Conservation (phyloP, 768 basidiomycete genomes). For the Pholiota conissans region DNA sequence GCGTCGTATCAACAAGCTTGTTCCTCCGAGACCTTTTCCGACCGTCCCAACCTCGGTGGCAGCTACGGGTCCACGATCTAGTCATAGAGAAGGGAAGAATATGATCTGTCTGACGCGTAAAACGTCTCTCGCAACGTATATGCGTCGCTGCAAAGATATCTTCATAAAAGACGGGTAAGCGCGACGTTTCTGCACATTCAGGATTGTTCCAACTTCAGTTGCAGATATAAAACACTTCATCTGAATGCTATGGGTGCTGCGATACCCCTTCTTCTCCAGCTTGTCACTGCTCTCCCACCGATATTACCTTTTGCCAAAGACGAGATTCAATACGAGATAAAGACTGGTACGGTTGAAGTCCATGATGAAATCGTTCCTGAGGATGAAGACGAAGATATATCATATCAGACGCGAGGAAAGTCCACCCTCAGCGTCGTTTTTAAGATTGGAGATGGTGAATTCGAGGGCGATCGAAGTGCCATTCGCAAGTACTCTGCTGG, state of each 20-base stretch:
- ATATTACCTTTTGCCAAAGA: conserved; percentile 66
- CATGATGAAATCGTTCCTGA: conserved; percentile 80
- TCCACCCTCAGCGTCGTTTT: conserved; percentile 64
- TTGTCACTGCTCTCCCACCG: conserved; percentile 69
- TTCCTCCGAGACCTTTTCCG: conserved; percentile 74
- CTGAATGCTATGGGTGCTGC: conserved; percentile 88
- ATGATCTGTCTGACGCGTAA: conserved; percentile 79
- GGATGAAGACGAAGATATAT: conserved; percentile 69
- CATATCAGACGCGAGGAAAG: conserved; percentile 68
- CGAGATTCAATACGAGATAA: conserved; percentile 61
- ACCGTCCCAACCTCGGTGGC: conserved; percentile 73
- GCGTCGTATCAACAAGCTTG: conserved; percentile 57
- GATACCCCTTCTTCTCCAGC: conserved; percentile 75
- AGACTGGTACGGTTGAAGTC: conserved; percentile 71
- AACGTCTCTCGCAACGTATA: conserved; percentile 68
- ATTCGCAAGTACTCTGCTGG: conserved; percentile 25
- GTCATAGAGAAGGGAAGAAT: conserved; percentile 80
- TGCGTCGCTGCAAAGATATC: conserved; percentile 74
- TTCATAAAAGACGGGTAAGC: conserved; percentile 72
- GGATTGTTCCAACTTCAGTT: no score
- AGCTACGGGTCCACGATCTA: conserved; percentile 78
- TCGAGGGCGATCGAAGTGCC: conserved; percentile 38
- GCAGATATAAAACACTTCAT: conserved; percentile 71
- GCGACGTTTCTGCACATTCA: no score
- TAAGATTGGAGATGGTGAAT: conserved; percentile 62